Evolutionary conservation across 164 flowering plant species (phyloP), one percentile per base, ranked within the genome.

Genomic region (Berberis thunbergii): DNA sequence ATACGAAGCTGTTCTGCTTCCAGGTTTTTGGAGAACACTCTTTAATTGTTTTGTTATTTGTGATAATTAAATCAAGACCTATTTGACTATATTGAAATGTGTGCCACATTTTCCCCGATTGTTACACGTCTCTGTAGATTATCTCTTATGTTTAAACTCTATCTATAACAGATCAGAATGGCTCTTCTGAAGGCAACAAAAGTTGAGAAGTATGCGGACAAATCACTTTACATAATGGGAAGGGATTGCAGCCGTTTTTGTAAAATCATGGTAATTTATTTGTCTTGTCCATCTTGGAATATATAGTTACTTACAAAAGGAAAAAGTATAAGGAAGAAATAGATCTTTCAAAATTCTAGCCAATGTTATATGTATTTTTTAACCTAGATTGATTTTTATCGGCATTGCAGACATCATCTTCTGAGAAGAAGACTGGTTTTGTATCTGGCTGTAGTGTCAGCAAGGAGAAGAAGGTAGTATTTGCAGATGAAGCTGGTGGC

Each of bases 161-260:
- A 26, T 26, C 26, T 26, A 39, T 61, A 9, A 69, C 78, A 94
- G 97, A 79, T 76, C 49, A 81, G 70, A 72, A 50, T 52, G n/a
- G 84, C 91, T 26, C 65, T 84, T 54, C 69, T 74, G 11, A 81
- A 70, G 76, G 88, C 93, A 39, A 68, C 56, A n/a, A 82, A 72
- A 73, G 83, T 65, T 45, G 96, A 91, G 75, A 83, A 80, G 72
- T 75, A 77, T 43, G 67, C 96, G 40, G 78, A 39, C 59, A 86
- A 64, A 76, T 84, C 85, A 91, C 75, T 94, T 41, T 73, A 83
- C 54, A 83, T 78, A 72, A 89, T 94, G 97, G 41, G 81, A 50
- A 84, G 82, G 71, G 93, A 94, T 70, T 88, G 96, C 79, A 82
- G 57, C 64, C 89, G 97, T 13, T 94, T 89, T 69, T 89, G 96